Conservation (phyloP, 768 basidiomycete species). For the Lanmaoa pseudosensibilis region DNA sequence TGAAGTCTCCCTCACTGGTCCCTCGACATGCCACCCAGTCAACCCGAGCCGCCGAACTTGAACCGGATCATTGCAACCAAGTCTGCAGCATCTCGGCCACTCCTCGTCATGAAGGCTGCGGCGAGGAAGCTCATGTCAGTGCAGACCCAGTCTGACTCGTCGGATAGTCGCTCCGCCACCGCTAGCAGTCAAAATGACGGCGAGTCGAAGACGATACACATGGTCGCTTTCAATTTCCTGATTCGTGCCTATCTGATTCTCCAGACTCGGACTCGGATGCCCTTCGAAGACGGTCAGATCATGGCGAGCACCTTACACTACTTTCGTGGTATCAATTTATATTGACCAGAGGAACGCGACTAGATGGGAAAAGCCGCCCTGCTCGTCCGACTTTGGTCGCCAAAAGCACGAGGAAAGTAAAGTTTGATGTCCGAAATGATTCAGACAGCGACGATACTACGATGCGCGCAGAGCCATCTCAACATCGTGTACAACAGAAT, state of each 20-base stretch:
- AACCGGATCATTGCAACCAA: not conserved
- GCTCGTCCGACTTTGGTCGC: not conserved
- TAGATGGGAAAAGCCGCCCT: conserved; percentile 6
- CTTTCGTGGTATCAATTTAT: not conserved
- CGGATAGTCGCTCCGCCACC: conserved; percentile 1
- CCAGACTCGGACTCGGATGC: conserved; percentile 21
- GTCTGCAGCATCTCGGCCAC: not conserved
- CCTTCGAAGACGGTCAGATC: not conserved
- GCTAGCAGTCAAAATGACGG: conserved; percentile 7
- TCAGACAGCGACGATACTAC: conserved; percentile 18
- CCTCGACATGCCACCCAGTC: conserved; percentile 14
- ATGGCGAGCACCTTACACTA: not conserved
- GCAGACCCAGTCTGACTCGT: conserved; percentile 4
- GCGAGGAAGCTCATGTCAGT: conserved; percentile 14
- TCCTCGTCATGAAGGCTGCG: conserved; percentile 13
- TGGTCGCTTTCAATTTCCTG: not conserved
- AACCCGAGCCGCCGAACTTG: not conserved
- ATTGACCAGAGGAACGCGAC: not conserved
- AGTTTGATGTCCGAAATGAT: conserved; percentile 10
- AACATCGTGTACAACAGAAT: conserved; percentile 1
- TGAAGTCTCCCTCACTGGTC: conserved; percentile 12
- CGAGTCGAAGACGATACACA: conserved; percentile 4
- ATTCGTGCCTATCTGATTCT: not conserved
- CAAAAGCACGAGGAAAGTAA: conserved; percentile 15
- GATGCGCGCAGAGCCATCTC: conserved; percentile 10